phyloP scores from a whole-genome alignment of 2,329 filamentous ascomycete species.

The Rasamsonia emersonii region DNA sequence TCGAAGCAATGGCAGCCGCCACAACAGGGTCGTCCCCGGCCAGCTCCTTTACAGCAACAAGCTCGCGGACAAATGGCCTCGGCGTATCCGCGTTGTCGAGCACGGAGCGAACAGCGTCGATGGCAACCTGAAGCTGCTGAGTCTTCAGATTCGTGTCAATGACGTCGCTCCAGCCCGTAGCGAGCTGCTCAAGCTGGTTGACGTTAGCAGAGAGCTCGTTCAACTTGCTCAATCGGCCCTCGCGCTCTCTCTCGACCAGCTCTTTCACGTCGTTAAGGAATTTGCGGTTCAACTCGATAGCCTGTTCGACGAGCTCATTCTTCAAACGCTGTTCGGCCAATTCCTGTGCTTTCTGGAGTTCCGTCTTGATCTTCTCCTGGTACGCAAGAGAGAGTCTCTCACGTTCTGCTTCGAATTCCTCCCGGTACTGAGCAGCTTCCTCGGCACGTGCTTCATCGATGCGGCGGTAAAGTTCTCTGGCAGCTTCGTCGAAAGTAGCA shows the following conservation, averaged over 20 bases:
- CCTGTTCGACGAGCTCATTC: constrained; percentile 85
- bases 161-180: constrained; percentile 80
- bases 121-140: constrained; percentile 90
- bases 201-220: constrained; percentile 70
- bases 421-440: constrained; percentile 74
- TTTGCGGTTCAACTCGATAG: constrained; percentile 74
- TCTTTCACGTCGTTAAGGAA: constrained; percentile 71
- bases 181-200: constrained; percentile 76
- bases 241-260: constrained; percentile 80
- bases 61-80: constrained; percentile 80
- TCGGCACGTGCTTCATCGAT: constrained; percentile 73
- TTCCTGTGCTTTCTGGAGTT: constrained; percentile 70
- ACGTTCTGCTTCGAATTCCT: constrained; percentile 83
- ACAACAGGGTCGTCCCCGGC: constrained; percentile 77
- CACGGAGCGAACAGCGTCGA: constrained; percentile 81
- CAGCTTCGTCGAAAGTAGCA: constrained; percentile 76
- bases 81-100: constrained; percentile 67
- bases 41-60: constrained; percentile 90
- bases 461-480: constrained; percentile 77
- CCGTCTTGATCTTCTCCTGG: constrained; percentile 66
- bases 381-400: constrained; percentile 69
- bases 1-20: constrained; percentile 88
- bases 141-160: constrained; percentile 86
- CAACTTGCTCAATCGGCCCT: constrained; percentile 77
- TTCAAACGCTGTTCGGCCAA: constrained; percentile 73